Evolutionary conservation across 2,329 filamentous ascomycete genomes (phyloP).

Genomic region (Neofusicoccum sp.): DNA sequence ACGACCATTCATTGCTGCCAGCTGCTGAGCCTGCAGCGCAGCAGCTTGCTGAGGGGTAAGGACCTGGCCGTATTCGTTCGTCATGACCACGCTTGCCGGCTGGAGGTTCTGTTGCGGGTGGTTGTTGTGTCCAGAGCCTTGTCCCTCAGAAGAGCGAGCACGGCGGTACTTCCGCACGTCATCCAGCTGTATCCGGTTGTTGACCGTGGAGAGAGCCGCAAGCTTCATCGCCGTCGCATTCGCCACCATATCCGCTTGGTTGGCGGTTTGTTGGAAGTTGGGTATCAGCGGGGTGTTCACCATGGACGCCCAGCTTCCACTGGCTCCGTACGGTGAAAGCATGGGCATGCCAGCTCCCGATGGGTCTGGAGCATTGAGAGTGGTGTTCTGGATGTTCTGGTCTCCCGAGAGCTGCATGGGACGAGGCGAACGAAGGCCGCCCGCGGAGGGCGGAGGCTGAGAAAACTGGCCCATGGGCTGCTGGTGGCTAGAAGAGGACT

Average conservation of each 20-base stretch:
- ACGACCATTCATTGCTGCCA: slow-evolving; percentile 75
- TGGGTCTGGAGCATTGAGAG: slow-evolving; percentile 70
- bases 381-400: slow-evolving; percentile 77
- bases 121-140: slow-evolving; percentile 55
- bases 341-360: slow-evolving; percentile 71
- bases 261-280: slow-evolving; percentile 66
- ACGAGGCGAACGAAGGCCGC: slow-evolving; percentile 72
- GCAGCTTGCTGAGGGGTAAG: slow-evolving; percentile 60
- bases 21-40: slow-evolving; percentile 67
- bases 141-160: slow-evolving; percentile 81
- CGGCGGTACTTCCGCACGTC: slow-evolving; percentile 96
- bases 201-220: slow-evolving; percentile 92
- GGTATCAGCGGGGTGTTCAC: slow-evolving; percentile 94
- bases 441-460: slow-evolving; percentile 73
- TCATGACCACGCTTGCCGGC: slow-evolving; percentile 78
- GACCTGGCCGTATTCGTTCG: slow-evolving; percentile 88
- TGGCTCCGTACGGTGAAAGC: slow-evolving; percentile 78
- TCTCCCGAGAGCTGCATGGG: slow-evolving; percentile 65
- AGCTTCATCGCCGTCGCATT: slow-evolving; percentile 99
- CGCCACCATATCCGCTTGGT: slow-evolving; percentile 94
- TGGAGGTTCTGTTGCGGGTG: slow-evolving; percentile 41
- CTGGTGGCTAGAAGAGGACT: slow-evolving; percentile 69
- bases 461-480: slow-evolving; percentile 83
- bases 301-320: slow-evolving; percentile 98
- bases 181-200: slow-evolving; percentile 95